Evolutionary conservation across 2,329 filamentous ascomycete species (phyloP).

Genomic region (Mycosphaerella arachidis): DNA sequence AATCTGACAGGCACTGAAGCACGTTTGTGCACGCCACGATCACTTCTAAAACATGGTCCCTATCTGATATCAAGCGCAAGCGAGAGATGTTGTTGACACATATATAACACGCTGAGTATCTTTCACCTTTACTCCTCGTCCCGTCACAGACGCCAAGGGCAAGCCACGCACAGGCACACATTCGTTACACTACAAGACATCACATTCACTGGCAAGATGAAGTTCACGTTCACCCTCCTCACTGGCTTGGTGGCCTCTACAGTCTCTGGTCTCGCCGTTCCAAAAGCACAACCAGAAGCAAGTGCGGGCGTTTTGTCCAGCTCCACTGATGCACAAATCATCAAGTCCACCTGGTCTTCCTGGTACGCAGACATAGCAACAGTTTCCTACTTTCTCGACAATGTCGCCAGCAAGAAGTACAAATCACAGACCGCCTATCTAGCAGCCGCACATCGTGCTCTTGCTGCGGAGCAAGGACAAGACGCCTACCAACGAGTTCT

Average conservation of each 20-base stretch:
- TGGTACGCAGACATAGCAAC: conserved; percentile 6
- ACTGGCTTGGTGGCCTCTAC: conserved; percentile 6
- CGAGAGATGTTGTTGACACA: too few relatives aligned
- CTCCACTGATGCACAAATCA: conserved; percentile 6
- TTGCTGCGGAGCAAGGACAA: background rate
- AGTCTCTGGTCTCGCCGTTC: conserved; percentile 5
- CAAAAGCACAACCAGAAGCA: conserved; percentile 5
- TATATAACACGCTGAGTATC: too few relatives aligned
- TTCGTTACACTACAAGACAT: too few relatives aligned
- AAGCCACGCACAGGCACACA: background rate
- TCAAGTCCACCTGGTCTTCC: conserved; percentile 5
- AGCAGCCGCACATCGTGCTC: background rate
- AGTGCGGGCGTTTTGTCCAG: background rate
- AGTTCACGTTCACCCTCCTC: conserved; percentile 4
- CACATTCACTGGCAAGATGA: conserved; percentile 4
- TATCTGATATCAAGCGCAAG: too few relatives aligned
- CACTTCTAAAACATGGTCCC: too few relatives aligned
- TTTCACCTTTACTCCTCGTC: too few relatives aligned
- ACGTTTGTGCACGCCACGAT: too few relatives aligned
- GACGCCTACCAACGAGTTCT: background rate
- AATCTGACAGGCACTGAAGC: too few relatives aligned
- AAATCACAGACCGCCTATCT: background rate
- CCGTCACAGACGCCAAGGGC: background rate
- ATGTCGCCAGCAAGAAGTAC: conserved; percentile 2
- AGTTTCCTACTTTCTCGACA: conserved; percentile 9